Conservation (phyloP, 306 rosid genomes). For the Castanea crenata region DNA sequence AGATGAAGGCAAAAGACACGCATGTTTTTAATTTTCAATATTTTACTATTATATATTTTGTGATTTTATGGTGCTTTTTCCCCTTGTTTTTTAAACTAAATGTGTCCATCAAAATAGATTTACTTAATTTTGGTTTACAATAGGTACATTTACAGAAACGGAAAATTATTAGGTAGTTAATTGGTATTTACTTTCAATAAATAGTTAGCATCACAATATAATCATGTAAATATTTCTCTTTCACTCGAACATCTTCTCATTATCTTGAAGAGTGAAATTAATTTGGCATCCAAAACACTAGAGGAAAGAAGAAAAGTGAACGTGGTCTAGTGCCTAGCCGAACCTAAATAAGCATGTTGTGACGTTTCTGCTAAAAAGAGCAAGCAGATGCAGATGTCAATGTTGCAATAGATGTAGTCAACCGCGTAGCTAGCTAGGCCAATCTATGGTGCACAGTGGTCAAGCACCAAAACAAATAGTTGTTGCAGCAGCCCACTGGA, state of each 20-base stretch:
- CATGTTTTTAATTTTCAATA: no score
- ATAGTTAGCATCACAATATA: not conserved
- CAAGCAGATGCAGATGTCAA: slow-evolving; percentile 23
- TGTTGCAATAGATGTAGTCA: slow-evolving; percentile 30
- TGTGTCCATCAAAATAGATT: no score
- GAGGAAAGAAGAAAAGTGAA: not conserved
- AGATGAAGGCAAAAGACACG: no score
- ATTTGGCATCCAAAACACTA: not conserved
- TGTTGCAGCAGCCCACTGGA: slow-evolving; percentile 24
- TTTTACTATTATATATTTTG: no score
- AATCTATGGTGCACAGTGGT: slow-evolving; percentile 33
- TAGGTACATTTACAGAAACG: no score
- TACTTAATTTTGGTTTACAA: no score
- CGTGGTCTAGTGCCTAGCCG: slow-evolving; percentile 22
- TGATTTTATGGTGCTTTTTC: no score
- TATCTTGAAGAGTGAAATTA: not conserved
- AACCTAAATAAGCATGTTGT: slow-evolving; percentile 23
- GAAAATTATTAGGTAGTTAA: not conserved
- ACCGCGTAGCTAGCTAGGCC: not conserved
- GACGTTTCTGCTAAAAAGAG: slow-evolving; percentile 26
- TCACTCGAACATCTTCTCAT: not conserved
- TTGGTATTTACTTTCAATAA: not conserved
- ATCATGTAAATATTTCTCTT: no score
- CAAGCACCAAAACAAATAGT: slow-evolving; percentile 40
- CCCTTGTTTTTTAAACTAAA: no score